Conservation (phyloP, 441 rosid species). For the Gossypium lobatum region DNA sequence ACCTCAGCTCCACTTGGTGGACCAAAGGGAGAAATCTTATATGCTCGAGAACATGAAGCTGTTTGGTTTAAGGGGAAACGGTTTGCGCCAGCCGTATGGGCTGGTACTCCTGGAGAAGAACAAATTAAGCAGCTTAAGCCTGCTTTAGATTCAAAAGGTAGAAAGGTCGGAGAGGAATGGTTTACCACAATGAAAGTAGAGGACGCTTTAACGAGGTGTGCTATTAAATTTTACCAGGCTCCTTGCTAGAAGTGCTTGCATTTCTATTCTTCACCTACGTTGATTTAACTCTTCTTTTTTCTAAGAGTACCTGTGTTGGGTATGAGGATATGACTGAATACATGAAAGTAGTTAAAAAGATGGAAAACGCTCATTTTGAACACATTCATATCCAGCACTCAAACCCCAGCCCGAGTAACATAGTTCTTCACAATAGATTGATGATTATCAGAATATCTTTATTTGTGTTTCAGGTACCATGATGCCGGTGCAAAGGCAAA, state of each 20-base stretch:
- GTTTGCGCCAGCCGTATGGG: slow-evolving; percentile 76
- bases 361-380: not conserved
- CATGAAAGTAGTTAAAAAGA: not conserved
- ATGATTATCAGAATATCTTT: not conserved
- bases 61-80: slow-evolving; percentile 96
- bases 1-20: slow-evolving; percentile 73
- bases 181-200: slow-evolving; percentile 81
- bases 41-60: slow-evolving; percentile 90
- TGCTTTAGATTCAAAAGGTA: slow-evolving; percentile 87
- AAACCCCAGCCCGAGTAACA: not conserved
- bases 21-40: slow-evolving; percentile 79
- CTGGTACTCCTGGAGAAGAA: slow-evolving; percentile 86
- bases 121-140: slow-evolving; percentile 88
- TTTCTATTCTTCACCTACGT: not conserved
- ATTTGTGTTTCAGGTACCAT: slow-evolving; percentile 61
- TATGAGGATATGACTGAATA: not conserved
- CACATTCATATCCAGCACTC: not conserved
- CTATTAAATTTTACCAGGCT: not conserved
- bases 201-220: slow-evolving; percentile 69
- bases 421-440: not conserved
- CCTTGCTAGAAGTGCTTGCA: not conserved
- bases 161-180: slow-evolving; percentile 99
- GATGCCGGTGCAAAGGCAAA: slow-evolving; percentile 75
- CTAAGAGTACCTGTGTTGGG: not conserved
- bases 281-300: not conserved